phyloP scores from a whole-genome alignment of 768 basidiomycete species.

The Kwoniella sp. region DNA sequence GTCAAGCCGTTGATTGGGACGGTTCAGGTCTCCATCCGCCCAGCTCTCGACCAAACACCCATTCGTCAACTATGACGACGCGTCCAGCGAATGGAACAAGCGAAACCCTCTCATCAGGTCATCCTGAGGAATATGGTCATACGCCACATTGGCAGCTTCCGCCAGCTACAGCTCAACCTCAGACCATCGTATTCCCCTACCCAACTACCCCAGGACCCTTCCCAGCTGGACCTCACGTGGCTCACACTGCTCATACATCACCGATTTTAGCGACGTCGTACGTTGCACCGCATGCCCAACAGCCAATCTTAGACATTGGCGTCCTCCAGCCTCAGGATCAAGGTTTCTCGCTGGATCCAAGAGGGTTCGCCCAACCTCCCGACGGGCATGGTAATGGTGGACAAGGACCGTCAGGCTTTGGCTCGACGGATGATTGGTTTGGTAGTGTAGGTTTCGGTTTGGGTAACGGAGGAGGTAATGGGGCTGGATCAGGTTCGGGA shows the following conservation, averaged over 20 bases:
- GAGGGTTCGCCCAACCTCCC: neutral
- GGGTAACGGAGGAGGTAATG: constrained; percentile 1
- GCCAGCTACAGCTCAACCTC: neutral
- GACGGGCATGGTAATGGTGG: neutral
- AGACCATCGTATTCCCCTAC: constrained; percentile 26
- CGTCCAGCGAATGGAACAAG: neutral
- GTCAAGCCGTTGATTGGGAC: neutral
- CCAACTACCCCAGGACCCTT: constrained; percentile 22
- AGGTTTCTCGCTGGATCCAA: neutral
- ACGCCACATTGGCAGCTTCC: constrained; percentile 16
- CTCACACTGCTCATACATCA: neutral
- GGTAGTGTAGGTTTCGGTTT: constrained; percentile 9
- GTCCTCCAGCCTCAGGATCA: constrained; percentile 7
- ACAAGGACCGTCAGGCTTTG: constrained; percentile 27
- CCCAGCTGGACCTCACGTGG: neutral
- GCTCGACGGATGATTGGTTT: constrained; percentile 46
- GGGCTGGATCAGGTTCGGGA: constrained; percentile 1
- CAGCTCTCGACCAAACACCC: neutral
- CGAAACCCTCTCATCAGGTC: neutral
- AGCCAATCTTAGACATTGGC: constrained; percentile 31
- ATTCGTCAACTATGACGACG: neutral
- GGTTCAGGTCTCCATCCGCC: neutral
- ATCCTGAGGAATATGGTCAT: neutral
- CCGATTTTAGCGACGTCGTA: neutral
- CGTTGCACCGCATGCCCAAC: constrained; percentile 31